phyloP scores from a whole-genome alignment of 179 eudicot genomes.

The Drosera spatulata region DNA sequence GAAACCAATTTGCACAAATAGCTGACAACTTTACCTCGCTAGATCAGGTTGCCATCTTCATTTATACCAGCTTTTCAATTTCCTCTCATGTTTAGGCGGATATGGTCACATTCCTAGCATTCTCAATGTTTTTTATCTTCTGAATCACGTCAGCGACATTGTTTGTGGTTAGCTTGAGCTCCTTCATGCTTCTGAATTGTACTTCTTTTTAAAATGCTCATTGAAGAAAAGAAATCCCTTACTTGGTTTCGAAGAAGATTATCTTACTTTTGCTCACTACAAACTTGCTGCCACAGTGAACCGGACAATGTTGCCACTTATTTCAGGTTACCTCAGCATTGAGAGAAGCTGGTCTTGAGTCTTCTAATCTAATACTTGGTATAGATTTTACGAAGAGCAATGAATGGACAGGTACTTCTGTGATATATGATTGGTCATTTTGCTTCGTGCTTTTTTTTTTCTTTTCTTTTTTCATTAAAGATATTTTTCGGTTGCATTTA shows the following conservation, averaged over 20 bases:
- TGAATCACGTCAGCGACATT: no score
- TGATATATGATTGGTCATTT: background rate
- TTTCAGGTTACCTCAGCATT: slow-evolving; percentile 13
- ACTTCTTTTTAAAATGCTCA: no score
- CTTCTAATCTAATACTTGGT: slow-evolving; percentile 14
- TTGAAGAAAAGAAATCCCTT: no score
- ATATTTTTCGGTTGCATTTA: slow-evolving; percentile 15
- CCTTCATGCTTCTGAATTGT: no score
- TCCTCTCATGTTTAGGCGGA: background rate
- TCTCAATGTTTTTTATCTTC: no score
- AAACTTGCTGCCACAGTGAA: no score
- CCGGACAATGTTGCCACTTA: background rate
- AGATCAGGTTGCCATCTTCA: slow-evolving; percentile 45
- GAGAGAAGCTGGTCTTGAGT: slow-evolving; percentile 12
- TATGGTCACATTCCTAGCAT: no score
- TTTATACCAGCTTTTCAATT: background rate
- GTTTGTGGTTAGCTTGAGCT: no score
- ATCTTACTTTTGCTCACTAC: slow-evolving; percentile 1
- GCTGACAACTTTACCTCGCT: slow-evolving; percentile 75
- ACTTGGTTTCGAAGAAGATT: background rate
- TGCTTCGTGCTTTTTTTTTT: background rate
- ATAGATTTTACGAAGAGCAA: slow-evolving; percentile 15
- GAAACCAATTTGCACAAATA: slow-evolving; percentile 31
- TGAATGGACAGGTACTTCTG: slow-evolving; percentile 13
- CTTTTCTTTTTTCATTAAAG: background rate